A percentile compares a stretch with the other conserved stretches of the same genome.
phyloP scores from a whole-genome alignment of 805 yeast species.

The Dipodascus albidus region DNA sequence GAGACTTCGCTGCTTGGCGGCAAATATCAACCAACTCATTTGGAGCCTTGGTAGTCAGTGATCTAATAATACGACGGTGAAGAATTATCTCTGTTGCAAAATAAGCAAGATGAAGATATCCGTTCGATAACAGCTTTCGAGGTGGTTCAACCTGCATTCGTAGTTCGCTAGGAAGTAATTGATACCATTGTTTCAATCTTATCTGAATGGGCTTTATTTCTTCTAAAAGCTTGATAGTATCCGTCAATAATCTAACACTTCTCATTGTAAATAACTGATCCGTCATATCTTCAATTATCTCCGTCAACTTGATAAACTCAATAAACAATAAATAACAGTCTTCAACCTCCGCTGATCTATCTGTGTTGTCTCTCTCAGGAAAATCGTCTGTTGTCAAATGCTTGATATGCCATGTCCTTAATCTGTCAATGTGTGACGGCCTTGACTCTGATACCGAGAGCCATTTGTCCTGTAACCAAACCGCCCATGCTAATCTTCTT shows the following conservation, averaged over 20 bases:
- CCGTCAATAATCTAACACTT: slow-evolving; percentile 44
- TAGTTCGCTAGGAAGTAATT: slow-evolving; percentile 26
- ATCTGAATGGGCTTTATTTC: slow-evolving; percentile 48
- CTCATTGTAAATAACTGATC: slow-evolving; percentile 61
- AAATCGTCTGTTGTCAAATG: slow-evolving; percentile 63
- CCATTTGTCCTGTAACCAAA: slow-evolving; percentile 89
- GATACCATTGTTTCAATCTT: slow-evolving; percentile 26
- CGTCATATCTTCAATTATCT: slow-evolving; percentile 32
- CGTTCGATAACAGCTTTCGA: slow-evolving; percentile 41
- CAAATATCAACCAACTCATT: slow-evolving; percentile 54
- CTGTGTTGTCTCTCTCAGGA: slow-evolving; percentile 55
- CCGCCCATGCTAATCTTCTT: slow-evolving; percentile 90
- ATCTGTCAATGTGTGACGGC: slow-evolving; percentile 68
- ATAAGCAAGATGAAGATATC: slow-evolving; percentile 72
- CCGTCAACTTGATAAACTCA: slow-evolving; percentile 23
- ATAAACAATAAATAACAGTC: slow-evolving; percentile 28
- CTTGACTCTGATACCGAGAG: slow-evolving; percentile 67
- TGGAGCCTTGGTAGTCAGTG: slow-evolving; percentile 32
- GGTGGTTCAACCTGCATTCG: slow-evolving; percentile 32
- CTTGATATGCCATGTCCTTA: slow-evolving; percentile 70
- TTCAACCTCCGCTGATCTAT: slow-evolving; percentile 32
- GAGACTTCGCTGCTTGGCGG: slow-evolving; percentile 72
- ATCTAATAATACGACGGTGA: slow-evolving; percentile 40
- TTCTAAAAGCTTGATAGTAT: slow-evolving; percentile 57
- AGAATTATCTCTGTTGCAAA: slow-evolving; percentile 82